These are phyloP conservation scores for Chenopodium suecicum DNA, from an alignment of 148 eudicot species.

Conservation along the genomic window DNA sequence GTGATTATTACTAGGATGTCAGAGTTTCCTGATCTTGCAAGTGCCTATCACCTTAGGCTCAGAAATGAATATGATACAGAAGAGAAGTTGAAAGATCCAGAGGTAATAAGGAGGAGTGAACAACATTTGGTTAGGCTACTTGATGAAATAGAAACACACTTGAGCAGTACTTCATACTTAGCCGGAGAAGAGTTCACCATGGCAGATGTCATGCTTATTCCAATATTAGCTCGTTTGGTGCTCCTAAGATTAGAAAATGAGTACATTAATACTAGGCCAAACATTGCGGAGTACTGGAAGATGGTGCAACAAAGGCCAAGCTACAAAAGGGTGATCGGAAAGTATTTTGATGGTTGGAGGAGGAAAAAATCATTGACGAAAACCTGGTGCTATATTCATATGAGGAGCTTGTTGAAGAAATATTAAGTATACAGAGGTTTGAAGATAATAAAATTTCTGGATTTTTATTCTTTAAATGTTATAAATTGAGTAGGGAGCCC, in stretches of 20 bases:
- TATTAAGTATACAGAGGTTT: constrained; percentile 33
- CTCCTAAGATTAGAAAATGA: constrained; percentile 63
- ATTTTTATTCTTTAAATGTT: not conserved
- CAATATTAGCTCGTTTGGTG: constrained; percentile 57
- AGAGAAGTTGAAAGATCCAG: constrained; percentile 63
- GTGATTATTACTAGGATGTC: constrained; percentile 87
- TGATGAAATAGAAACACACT: constrained; percentile 69
- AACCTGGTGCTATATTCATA: constrained; percentile 65
- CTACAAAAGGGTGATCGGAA: constrained; percentile 74
- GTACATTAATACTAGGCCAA: constrained; percentile 58
- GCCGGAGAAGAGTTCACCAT: constrained; percentile 73
- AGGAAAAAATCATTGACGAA: constrained; percentile 57
- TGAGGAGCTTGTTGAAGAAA: constrained; percentile 58
- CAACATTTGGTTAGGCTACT: constrained; percentile 69
- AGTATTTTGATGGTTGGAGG: constrained; percentile 78
- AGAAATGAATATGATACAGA: constrained; percentile 69
- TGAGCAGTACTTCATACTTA: constrained; percentile 47
- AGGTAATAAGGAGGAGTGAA: constrained; percentile 53
- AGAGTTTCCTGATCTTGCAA: constrained; percentile 80
- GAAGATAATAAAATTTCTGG: not conserved
- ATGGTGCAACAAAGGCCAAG: constrained; percentile 69
- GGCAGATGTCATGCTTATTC: constrained; percentile 79
- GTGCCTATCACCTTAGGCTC: constrained; percentile 73
- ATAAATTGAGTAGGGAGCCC: not conserved
- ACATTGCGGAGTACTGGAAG: constrained; percentile 63